Evolutionary conservation across 2,329 filamentous ascomycete genomes (phyloP).

Genomic region (Incumbomyces delicatus): DNA sequence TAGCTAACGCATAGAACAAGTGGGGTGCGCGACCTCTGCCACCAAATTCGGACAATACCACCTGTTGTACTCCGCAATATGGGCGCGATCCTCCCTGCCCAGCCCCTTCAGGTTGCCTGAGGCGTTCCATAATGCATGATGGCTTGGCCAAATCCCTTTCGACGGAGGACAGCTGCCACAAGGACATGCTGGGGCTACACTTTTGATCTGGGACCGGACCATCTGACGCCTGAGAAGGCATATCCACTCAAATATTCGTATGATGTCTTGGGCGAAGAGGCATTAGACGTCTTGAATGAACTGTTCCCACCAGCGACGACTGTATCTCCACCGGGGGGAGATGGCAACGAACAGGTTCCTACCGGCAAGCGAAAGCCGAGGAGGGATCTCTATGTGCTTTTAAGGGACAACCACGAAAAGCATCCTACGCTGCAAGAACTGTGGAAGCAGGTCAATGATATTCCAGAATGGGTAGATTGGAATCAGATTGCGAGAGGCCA

Average conservation of each 20-base stretch:
- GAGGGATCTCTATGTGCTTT: constrained; percentile 54
- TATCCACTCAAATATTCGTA: constrained; percentile 55
- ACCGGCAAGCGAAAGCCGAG: constrained; percentile 18
- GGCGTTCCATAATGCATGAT: constrained; percentile 9
- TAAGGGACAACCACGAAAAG: constrained; percentile 47
- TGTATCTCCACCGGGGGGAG: background rate
- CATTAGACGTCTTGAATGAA: constrained; percentile 52
- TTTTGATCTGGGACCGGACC: constrained; percentile 59
- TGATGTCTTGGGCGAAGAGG: constrained; percentile 58
- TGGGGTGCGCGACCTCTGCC: no score
- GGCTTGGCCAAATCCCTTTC: constrained; percentile 25
- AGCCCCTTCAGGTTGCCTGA: no score
- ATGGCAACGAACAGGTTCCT: background rate
- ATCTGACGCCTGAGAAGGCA: constrained; percentile 51
- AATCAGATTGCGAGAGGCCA: constrained; percentile 63
- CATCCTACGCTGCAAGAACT: constrained; percentile 49
- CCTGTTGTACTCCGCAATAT: no score
- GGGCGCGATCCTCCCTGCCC: no score
- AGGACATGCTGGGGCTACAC: constrained; percentile 51
- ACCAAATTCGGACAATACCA: no score
- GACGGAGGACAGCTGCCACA: constrained; percentile 20
- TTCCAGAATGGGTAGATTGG: constrained; percentile 71
- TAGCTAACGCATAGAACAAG: no score
- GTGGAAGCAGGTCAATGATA: constrained; percentile 56
- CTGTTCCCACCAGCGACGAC: constrained; percentile 39